A percentile compares a stretch with the other conserved stretches of the same genome.
These are phyloP conservation scores for Barnettozyma wickerhamii DNA, from an alignment of 805 yeast genomes.

Conservation along the genomic window DNA sequence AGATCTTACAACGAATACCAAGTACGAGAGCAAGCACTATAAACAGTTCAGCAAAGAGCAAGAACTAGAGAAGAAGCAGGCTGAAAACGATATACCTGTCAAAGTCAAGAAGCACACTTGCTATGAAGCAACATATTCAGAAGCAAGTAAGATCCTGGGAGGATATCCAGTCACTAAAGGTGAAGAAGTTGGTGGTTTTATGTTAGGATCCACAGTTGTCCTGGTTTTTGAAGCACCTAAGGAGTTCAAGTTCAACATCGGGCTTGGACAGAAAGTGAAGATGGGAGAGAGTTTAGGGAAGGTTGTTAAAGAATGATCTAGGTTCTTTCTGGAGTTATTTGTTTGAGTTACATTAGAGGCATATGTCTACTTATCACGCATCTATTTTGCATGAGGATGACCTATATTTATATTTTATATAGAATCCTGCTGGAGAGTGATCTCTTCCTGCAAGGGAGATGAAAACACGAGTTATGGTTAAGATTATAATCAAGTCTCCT, in stretches of 20 bases:
- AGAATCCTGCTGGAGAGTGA: neutral
- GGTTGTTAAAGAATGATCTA: slow-evolving; percentile 9
- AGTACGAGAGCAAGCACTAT: slow-evolving; percentile 43
- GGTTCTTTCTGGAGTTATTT: neutral
- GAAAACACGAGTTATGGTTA: slow-evolving; percentile 8
- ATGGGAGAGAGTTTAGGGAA: slow-evolving; percentile 80
- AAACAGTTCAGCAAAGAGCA: slow-evolving; percentile 16
- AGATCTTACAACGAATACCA: slow-evolving; percentile 79
- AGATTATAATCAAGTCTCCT: slow-evolving; percentile 29
- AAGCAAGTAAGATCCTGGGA: slow-evolving; percentile 69
- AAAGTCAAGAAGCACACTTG: slow-evolving; percentile 70
- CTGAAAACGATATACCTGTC: slow-evolving; percentile 20
- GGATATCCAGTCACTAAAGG: slow-evolving; percentile 91
- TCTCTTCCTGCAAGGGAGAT: slow-evolving; percentile 1
- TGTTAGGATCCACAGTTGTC: slow-evolving; percentile 95
- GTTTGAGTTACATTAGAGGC: too few relatives aligned
- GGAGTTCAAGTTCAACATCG: slow-evolving; percentile 63
- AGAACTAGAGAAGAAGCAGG: slow-evolving; percentile 4
- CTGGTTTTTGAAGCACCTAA: slow-evolving; percentile 94
- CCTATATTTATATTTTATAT: neutral
- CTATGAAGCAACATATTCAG: slow-evolving; percentile 88
- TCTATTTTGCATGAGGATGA: neutral
- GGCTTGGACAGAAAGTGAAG: slow-evolving; percentile 71
- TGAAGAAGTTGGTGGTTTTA: slow-evolving; percentile 95
- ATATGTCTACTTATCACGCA: neutral